These are phyloP conservation scores for Cytospora paraplurivora DNA, from an alignment of 2,329 filamentous ascomycete genomes.

Conservation along the genomic window DNA sequence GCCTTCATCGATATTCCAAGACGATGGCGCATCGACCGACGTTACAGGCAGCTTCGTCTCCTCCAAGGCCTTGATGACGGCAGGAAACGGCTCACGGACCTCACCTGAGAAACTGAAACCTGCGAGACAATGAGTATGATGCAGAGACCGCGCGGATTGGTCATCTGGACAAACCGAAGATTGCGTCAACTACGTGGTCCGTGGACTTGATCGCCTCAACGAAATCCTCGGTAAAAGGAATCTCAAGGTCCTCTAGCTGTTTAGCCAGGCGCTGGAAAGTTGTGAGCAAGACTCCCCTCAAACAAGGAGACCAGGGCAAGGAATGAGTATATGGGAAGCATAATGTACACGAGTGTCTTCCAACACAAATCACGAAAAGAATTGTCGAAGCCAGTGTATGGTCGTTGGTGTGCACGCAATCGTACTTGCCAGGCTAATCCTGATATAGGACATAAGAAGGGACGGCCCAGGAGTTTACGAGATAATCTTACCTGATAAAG, in stretches of 20 bases:
- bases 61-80: constrained; percentile 76
- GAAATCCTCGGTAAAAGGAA: constrained; percentile 87
- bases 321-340: constrained; percentile 27
- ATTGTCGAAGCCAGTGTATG: not conserved
- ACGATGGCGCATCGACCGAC: constrained; percentile 89
- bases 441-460: not conserved
- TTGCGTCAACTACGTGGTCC: constrained; percentile 86
- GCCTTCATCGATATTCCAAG: constrained; percentile 89
- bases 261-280: constrained; percentile 70
- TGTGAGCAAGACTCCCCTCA: constrained; percentile 36
- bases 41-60: constrained; percentile 75
- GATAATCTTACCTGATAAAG: constrained; percentile 70
- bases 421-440: not conserved
- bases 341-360: constrained; percentile 30
- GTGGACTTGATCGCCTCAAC: constrained; percentile 62
- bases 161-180: constrained; percentile 67
- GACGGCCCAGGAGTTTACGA: constrained; percentile 25
- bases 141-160: constrained; percentile 9
- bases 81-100: constrained; percentile 87
- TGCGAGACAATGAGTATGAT: constrained; percentile 36
- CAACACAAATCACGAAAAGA: not conserved
- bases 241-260: constrained; percentile 79
- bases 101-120: constrained; percentile 92
- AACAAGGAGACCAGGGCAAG: constrained; percentile 27
- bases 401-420: not conserved